Conservation (phyloP, 2,329 filamentous ascomycete species). For the Coniochaeta sp. region DNA sequence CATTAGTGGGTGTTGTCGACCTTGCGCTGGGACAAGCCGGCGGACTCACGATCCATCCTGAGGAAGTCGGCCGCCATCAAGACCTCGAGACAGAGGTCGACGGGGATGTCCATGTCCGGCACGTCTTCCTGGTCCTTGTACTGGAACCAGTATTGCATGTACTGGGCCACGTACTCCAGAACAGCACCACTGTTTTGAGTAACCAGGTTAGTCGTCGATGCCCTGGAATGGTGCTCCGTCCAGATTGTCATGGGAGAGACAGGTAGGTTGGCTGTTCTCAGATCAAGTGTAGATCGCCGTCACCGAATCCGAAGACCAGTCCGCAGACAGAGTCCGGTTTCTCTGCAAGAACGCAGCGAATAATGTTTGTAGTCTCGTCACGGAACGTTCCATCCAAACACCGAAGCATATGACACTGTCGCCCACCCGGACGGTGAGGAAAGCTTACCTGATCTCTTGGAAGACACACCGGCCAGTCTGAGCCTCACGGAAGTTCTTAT, state of each 20-base stretch:
- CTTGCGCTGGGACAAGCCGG: neutral
- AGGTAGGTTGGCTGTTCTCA: slow-evolving; percentile 28
- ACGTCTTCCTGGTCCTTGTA: slow-evolving; percentile 64
- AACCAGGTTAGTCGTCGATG: neutral
- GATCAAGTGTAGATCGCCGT: slow-evolving; percentile 58
- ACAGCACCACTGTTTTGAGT: slow-evolving; percentile 55
- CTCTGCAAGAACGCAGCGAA: slow-evolving; percentile 39
- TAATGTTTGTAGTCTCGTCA: slow-evolving; percentile 29
- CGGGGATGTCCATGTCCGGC: slow-evolving; percentile 73
- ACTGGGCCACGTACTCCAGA: slow-evolving; percentile 75
- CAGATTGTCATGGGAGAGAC: neutral
- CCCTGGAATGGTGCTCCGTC: neutral
- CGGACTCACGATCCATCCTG: slow-evolving; percentile 53
- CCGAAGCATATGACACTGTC: neutral
- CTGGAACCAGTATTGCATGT: slow-evolving; percentile 77
- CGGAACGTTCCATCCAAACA: slow-evolving; percentile 6
- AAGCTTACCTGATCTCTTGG: slow-evolving; percentile 66
- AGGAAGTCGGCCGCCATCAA: slow-evolving; percentile 73
- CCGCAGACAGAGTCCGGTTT: slow-evolving; percentile 24
- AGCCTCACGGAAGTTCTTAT: slow-evolving; percentile 60
- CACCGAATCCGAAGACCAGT: slow-evolving; percentile 35
- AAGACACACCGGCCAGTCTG: slow-evolving; percentile 58
- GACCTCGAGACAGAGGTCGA: slow-evolving; percentile 71
- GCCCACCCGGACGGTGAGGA: too few species aligned
- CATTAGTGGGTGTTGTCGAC: neutral